Evolutionary conservation across 768 basidiomycete genomes (phyloP).

Genomic region (Pisolithus sp.): DNA sequence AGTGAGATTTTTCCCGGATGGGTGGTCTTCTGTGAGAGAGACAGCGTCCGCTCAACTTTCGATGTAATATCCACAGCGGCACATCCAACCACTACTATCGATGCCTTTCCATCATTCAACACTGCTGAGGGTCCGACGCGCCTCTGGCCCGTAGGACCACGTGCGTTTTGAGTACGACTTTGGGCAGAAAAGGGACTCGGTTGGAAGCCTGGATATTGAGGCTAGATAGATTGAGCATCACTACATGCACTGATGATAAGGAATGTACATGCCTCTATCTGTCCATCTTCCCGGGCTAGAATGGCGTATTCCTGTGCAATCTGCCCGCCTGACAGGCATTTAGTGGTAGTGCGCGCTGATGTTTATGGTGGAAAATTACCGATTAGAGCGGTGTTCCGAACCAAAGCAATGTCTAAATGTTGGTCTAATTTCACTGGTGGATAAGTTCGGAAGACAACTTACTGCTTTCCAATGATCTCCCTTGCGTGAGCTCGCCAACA

Average conservation of each 20-base stretch:
- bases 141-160: not conserved
- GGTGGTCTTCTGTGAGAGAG: slow-evolving; percentile 56
- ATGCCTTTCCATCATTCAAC: slow-evolving; percentile 26
- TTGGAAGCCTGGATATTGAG: slow-evolving; percentile 3
- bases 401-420: slow-evolving; percentile 70
- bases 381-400: slow-evolving; percentile 81
- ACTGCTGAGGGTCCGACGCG: not conserved
- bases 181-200: not conserved
- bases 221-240: slow-evolving; percentile 7
- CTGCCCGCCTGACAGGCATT: slow-evolving; percentile 48
- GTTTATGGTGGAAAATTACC: slow-evolving; percentile 42
- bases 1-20: slow-evolving; percentile 70
- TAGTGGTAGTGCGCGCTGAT: not conserved
- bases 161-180: not conserved
- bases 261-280: slow-evolving; percentile 10
- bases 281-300: slow-evolving; percentile 27
- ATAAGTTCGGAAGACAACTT: slow-evolving; percentile 20
- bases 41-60: slow-evolving; percentile 28
- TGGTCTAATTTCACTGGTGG: not conserved
- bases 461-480: slow-evolving; percentile 70
- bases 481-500: slow-evolving; percentile 73
- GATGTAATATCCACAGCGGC: slow-evolving; percentile 89
- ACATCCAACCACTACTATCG: slow-evolving; percentile 72
- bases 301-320: slow-evolving; percentile 74
- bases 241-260: not conserved